Percentiles rank a stretch among this genome's conserved stretches.
Evolutionary conservation across 2,329 filamentous ascomycete genomes (phyloP).

Genomic region (Pseudogymnoascus sp.): DNA sequence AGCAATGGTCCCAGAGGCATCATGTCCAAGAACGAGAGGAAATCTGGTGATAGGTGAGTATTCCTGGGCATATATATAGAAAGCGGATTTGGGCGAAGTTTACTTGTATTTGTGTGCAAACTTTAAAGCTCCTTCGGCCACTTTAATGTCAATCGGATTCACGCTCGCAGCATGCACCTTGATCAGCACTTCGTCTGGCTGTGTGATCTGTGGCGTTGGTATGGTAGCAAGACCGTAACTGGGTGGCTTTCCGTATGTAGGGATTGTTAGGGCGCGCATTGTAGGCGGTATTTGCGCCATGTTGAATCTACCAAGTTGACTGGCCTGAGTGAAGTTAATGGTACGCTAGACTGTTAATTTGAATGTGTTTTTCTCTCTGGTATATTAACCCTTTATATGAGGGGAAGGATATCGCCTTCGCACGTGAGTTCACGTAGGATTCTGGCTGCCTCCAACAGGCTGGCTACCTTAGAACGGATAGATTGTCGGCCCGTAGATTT

Average conservation of each 20-base stretch:
- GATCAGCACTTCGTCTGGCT: constrained; percentile 38
- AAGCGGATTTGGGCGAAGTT: constrained; percentile 11
- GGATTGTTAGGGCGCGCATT: constrained; percentile 22
- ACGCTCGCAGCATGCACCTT: constrained; percentile 36
- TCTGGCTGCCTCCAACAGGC: not conserved
- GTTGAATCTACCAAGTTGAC: not conserved
- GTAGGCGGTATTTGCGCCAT: constrained; percentile 19
- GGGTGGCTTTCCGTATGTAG: constrained; percentile 19
- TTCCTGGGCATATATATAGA: not conserved
- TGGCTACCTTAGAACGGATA: not conserved
- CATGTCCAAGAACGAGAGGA: constrained; percentile 15
- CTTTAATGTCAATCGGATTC: constrained; percentile 39
- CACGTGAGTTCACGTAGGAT: not conserved
- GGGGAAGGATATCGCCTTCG: not conserved
- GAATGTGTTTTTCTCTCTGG: not conserved
- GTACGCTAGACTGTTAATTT: not conserved
- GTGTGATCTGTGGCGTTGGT: constrained; percentile 37
- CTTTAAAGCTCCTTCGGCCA: constrained; percentile 31
- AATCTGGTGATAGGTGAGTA: not conserved
- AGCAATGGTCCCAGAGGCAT: constrained; percentile 27
- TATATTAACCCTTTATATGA: not conserved
- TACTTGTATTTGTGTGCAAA: constrained; percentile 27
- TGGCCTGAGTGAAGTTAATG: not conserved
- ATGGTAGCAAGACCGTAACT: constrained; percentile 29
- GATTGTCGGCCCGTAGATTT: not conserved